These are phyloP conservation scores for Haematococcus lacustris DNA, from an alignment of 139 green algal species.

Conservation along the genomic window DNA sequence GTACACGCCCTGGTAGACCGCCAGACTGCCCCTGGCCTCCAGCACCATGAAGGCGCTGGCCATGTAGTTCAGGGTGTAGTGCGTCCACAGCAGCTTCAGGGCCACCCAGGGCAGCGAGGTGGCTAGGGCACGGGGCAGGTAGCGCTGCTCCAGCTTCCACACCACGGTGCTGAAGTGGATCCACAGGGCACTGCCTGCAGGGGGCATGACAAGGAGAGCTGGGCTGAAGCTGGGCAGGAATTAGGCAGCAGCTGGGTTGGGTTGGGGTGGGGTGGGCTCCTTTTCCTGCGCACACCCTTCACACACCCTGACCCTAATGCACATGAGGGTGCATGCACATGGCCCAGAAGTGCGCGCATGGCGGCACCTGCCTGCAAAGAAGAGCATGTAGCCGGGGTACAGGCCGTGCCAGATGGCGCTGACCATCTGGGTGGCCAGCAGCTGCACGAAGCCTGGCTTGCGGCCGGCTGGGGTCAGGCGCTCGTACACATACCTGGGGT, in stretches of 20 bases:
- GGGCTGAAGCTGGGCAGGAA: no score
- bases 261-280: no score
- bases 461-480: slow-evolving; percentile 47
- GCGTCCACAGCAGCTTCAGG: slow-evolving; percentile 31
- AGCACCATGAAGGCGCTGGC: slow-evolving; percentile 33
- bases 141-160: slow-evolving; percentile 16
- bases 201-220: no score
- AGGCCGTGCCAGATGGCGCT: slow-evolving; percentile 77
- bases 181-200: no score
- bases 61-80: slow-evolving; percentile 37
- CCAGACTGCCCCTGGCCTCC: slow-evolving; percentile 6
- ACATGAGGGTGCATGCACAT: no score
- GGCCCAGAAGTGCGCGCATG: no score
- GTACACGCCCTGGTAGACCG: background rate
- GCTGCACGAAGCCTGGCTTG: slow-evolving; percentile 50
- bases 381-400: slow-evolving; percentile 22
- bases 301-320: no score
- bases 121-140: background rate
- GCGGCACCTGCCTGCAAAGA: slow-evolving; percentile 15
- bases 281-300: no score
- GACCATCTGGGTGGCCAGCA: slow-evolving; percentile 74
- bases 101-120: slow-evolving; percentile 8
- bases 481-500: slow-evolving; percentile 76
- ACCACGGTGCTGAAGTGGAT: slow-evolving; percentile 8
- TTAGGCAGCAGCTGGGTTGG: no score